These are phyloP conservation scores for Candida vartiovaarae DNA, from an alignment of 805 yeast genomes.

Conservation along the genomic window DNA sequence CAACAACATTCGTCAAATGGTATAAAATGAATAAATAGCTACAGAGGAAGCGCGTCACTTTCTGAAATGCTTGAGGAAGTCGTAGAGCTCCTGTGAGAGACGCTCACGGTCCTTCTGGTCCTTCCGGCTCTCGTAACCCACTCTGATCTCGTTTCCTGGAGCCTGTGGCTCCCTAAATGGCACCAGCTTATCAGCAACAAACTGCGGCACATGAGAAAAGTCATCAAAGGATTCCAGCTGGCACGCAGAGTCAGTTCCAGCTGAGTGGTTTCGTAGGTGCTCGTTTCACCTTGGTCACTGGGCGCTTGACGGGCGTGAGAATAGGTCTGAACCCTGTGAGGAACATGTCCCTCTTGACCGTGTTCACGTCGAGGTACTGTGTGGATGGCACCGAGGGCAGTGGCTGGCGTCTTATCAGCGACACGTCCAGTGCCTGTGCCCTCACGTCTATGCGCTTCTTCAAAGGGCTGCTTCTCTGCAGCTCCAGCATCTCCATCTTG, in stretches of 20 bases:
- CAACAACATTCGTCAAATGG: no score
- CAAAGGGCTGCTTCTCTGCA: slow-evolving; percentile 1
- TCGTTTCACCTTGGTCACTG: slow-evolving; percentile 10
- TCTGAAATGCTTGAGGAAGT: slow-evolving; percentile 18
- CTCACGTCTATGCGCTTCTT: slow-evolving; percentile 10
- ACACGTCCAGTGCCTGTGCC: slow-evolving; percentile 2
- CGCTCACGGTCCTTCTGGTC: slow-evolving; percentile 18
- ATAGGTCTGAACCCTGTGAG: slow-evolving; percentile 22
- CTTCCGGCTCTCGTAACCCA: slow-evolving; percentile 18
- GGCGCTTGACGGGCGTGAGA: slow-evolving; percentile 19
- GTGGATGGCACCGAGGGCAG: slow-evolving; percentile 22
- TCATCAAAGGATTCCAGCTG: slow-evolving; percentile 21
- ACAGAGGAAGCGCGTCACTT: slow-evolving; percentile 1
- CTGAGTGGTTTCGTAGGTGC: slow-evolving; percentile 19
- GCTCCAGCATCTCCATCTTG: slow-evolving; percentile 1
- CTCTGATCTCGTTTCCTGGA: slow-evolving; percentile 22
- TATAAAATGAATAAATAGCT: no score
- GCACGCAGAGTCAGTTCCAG: slow-evolving; percentile 22
- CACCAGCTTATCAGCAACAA: slow-evolving; percentile 19
- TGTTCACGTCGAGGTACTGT: slow-evolving; percentile 16
- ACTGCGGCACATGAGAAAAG: slow-evolving; percentile 20
- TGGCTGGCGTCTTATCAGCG: not conserved
- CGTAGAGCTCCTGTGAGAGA: slow-evolving; percentile 16
- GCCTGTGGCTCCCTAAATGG: slow-evolving; percentile 18
- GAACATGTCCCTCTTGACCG: slow-evolving; percentile 17